Percentiles rank a stretch among this genome's conserved stretches.
These are phyloP conservation scores for Epichloe glyceriae DNA, from an alignment of 2,329 filamentous ascomycete species.

Conservation along the genomic window DNA sequence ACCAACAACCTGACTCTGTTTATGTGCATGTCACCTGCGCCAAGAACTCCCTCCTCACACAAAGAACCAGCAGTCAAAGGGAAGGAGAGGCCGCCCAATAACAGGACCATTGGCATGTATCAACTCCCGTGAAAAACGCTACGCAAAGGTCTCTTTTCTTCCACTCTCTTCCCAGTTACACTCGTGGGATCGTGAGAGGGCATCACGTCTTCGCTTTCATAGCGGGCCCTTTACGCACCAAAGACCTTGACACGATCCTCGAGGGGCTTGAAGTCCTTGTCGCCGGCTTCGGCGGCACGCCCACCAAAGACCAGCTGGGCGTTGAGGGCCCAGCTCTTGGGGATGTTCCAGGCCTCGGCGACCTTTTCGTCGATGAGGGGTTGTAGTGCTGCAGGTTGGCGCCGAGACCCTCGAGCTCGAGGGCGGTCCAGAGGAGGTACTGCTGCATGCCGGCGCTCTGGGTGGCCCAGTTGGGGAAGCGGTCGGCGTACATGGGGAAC, in stretches of 20 bases:
- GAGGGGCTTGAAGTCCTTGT: conserved; percentile 52
- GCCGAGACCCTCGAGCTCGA: conserved; percentile 73
- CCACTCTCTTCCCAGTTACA: not conserved
- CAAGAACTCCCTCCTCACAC: not conserved
- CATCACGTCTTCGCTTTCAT: not conserved
- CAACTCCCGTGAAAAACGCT: conserved; percentile 4
- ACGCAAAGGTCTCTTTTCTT: not conserved
- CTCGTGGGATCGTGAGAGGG: not conserved
- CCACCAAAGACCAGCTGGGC: conserved; percentile 79
- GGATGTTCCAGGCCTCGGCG: conserved; percentile 54
- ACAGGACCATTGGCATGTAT: not conserved
- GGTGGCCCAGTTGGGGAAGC: conserved; percentile 63
- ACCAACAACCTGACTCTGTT: too few relatives aligned
- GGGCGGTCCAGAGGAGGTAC: conserved; percentile 65
- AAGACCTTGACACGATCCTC: conserved; percentile 56
- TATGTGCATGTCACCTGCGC: not conserved
- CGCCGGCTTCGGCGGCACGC: conserved; percentile 38
- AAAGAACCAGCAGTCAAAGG: too few relatives aligned
- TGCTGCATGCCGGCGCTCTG: conserved; percentile 73
- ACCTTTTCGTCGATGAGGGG: conserved; percentile 66
- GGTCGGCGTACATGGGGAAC: conserved; percentile 62
- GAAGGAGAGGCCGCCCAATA: not conserved
- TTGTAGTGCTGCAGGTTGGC: conserved; percentile 92
- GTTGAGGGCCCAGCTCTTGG: conserved; percentile 60
- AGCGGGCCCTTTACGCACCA: conserved; percentile 27